phyloP scores from a whole-genome alignment of 1,139 yeast species.

The Kluyveromyces marxianus region DNA sequence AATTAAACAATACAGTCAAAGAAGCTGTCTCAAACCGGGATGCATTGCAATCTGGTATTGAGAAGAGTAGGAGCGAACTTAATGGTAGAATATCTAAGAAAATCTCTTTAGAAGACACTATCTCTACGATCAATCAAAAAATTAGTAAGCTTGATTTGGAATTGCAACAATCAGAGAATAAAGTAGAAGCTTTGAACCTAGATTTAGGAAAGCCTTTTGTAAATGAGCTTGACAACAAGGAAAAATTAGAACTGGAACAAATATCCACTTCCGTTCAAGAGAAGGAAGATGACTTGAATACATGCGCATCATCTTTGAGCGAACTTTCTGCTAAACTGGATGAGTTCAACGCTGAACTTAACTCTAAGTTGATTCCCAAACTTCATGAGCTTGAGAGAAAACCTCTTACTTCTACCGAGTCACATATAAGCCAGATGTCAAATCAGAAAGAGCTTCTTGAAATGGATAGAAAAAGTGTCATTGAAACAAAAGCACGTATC shows the following conservation, averaged over 20 bases:
- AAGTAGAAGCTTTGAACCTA: slow-evolving; percentile 35
- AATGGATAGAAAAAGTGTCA: slow-evolving; percentile 16
- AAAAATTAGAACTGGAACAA: slow-evolving; percentile 36
- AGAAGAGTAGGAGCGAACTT: slow-evolving; percentile 38
- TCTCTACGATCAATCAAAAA: slow-evolving; percentile 29
- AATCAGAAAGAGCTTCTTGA: slow-evolving; percentile 31
- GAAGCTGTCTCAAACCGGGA: slow-evolving; percentile 38
- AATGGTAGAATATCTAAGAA: slow-evolving; percentile 33
- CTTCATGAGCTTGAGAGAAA: slow-evolving; percentile 19
- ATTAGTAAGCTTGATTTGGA: slow-evolving; percentile 8
- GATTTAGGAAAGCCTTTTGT: slow-evolving; percentile 55
- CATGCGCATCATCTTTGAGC: slow-evolving; percentile 38
- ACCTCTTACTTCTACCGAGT: slow-evolving; percentile 7
- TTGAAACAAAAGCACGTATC: slow-evolving; percentile 27
- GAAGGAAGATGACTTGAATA: slow-evolving; percentile 38
- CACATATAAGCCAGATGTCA: slow-evolving; percentile 18
- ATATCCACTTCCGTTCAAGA: slow-evolving; percentile 37
- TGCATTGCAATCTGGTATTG: slow-evolving; percentile 35
- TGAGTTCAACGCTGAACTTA: slow-evolving; percentile 48
- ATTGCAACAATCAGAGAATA: slow-evolving; percentile 13
- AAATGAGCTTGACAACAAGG: slow-evolving; percentile 43
- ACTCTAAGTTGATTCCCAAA: slow-evolving; percentile 45
- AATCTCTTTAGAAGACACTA: slow-evolving; percentile 39
- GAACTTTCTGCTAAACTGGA: slow-evolving; percentile 47
- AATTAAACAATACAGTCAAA: slow-evolving; percentile 42